A percentile compares a stretch with the other conserved stretches of the same genome.
These are phyloP conservation scores for Amanita pseudoporphyria DNA, from an alignment of 768 basidiomycete species.

Conservation along the genomic window DNA sequence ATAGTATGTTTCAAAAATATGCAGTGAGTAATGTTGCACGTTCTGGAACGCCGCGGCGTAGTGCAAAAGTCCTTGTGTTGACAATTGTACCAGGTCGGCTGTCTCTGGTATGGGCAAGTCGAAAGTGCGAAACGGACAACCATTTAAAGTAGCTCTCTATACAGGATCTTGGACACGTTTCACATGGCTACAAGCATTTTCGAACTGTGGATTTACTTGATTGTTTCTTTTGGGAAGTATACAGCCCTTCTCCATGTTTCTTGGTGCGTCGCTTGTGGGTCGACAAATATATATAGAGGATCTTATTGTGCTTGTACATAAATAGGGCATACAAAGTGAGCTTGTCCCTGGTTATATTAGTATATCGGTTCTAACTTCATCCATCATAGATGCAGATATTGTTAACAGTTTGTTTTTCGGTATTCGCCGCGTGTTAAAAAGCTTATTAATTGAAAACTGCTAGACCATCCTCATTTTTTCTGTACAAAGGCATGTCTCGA, in stretches of 20 bases:
- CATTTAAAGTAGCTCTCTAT: too few species aligned
- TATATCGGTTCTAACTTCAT: too few species aligned
- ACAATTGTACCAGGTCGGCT: neutral
- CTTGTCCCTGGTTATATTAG: neutral
- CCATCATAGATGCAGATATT: neutral
- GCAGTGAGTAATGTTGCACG: too few species aligned
- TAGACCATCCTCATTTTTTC: neutral
- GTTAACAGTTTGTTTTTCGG: neutral
- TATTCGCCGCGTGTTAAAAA: neutral
- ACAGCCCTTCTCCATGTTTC: neutral
- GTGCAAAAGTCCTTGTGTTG: neutral
- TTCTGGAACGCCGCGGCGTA: neutral
- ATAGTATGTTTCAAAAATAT: too few species aligned
- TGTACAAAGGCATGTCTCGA: neutral
- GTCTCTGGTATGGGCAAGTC: too few species aligned
- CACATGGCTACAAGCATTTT: neutral
- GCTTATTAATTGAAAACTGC: neutral
- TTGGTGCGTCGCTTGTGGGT: neutral
- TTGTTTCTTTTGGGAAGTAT: constrained; percentile 1
- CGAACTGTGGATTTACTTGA: neutral
- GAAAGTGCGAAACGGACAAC: too few species aligned
- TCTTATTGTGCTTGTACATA: neutral
- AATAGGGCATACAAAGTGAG: neutral
- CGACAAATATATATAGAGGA: neutral
- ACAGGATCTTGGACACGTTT: neutral